Conservation (phyloP, 805 yeast genomes). For the Saitoella complicata region DNA sequence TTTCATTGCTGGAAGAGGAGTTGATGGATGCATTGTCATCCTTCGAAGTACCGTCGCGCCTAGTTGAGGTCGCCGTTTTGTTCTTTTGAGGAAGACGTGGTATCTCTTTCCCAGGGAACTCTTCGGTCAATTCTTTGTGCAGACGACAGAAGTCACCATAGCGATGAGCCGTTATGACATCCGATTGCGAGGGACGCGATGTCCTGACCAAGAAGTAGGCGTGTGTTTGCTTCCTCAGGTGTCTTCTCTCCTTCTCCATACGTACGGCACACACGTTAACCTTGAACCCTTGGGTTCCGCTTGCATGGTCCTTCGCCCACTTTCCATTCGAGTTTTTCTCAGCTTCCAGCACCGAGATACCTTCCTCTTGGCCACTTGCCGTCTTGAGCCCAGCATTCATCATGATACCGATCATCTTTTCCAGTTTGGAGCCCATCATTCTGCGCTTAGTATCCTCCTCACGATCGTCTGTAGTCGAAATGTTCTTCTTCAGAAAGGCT, state of each 20-base stretch:
- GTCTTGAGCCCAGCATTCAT: slow-evolving; percentile 64
- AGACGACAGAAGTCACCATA: slow-evolving; percentile 54
- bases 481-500: slow-evolving; percentile 52
- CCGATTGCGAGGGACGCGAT: not conserved
- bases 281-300: slow-evolving; percentile 36
- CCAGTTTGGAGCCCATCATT: slow-evolving; percentile 43
- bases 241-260: slow-evolving; percentile 9
- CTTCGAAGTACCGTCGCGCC: too few relatives aligned
- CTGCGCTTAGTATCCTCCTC: slow-evolving; percentile 58
- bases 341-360: slow-evolving; percentile 3
- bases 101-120: slow-evolving; percentile 54
- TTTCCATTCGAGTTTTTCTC: not conserved
- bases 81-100: slow-evolving; percentile 44
- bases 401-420: slow-evolving; percentile 45
- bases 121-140: slow-evolving; percentile 23
- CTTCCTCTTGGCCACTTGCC: slow-evolving; percentile 12
- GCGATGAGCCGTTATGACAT: slow-evolving; percentile 35
- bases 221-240: slow-evolving; percentile 7
- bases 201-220: not conserved
- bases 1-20: not conserved
- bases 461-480: slow-evolving; percentile 60
- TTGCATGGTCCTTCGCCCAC: slow-evolving; percentile 17
- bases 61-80: slow-evolving; percentile 14
- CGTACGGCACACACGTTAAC: slow-evolving; percentile 58
- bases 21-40: not conserved